phyloP scores from a whole-genome alignment of 371 early-diverging fungal genomes.

The Mucor ambiguus region DNA sequence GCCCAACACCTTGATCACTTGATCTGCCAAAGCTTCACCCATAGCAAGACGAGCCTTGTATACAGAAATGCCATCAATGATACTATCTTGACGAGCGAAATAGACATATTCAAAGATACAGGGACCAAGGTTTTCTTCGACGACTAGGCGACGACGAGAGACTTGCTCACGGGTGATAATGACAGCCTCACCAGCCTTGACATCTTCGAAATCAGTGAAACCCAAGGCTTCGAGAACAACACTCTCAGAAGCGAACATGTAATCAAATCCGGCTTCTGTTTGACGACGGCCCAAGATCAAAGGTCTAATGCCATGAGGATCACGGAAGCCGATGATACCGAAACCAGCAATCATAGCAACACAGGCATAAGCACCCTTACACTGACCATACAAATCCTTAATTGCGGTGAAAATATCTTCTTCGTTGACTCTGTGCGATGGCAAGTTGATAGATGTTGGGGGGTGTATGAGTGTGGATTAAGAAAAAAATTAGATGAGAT shows the following conservation, averaged over 20 bases:
- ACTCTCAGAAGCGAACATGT: conserved; percentile 97
- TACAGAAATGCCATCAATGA: conserved; percentile 97
- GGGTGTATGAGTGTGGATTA: background rate
- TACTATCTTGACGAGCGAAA: conserved; percentile 97
- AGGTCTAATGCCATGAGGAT: conserved; percentile 96
- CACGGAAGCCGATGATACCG: conserved; percentile 90
- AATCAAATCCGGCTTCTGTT: conserved; percentile 67
- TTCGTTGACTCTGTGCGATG: conserved; percentile 78
- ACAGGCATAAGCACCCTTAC: conserved; percentile 93
- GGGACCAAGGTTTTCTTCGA: conserved; percentile 70
- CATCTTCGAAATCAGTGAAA: conserved; percentile 85
- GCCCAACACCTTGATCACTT: conserved; percentile 72
- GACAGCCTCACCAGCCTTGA: conserved; percentile 91
- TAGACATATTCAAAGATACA: conserved; percentile 99
- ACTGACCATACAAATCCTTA: conserved; percentile 76
- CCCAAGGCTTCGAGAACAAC: conserved; percentile 91
- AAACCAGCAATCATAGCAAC: conserved; percentile 96
- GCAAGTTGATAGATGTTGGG: background rate
- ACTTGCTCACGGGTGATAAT: conserved; percentile 81
- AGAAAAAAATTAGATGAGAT: conserved; percentile 29
- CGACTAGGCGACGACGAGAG: conserved; percentile 65
- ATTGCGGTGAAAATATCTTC: conserved; percentile 97
- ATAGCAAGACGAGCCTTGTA: conserved; percentile 95
- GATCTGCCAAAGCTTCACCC: conserved; percentile 93
- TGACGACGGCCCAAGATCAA: conserved; percentile 86